These are phyloP conservation scores for Conticribra weissflogii DNA, from an alignment of 108 stramenopile genomes.

Conservation along the genomic window DNA sequence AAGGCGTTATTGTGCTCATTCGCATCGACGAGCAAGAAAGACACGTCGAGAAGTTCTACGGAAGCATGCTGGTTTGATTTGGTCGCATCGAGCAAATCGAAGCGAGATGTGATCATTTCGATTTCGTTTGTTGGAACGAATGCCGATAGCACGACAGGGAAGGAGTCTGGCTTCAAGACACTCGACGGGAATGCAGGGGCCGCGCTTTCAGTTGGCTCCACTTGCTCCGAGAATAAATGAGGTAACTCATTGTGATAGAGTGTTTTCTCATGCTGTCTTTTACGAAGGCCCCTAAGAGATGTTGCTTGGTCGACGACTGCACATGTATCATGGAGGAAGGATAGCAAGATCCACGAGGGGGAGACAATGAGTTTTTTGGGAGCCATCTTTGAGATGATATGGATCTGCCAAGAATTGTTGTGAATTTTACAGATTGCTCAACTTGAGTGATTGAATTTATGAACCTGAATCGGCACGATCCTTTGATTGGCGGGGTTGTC, in stretches of 20 bases:
- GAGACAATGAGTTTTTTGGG: background rate
- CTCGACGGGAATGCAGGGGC: background rate
- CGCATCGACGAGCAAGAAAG: background rate
- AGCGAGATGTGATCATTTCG: background rate
- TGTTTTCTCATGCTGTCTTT: background rate
- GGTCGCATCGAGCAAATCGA: background rate
- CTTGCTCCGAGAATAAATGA: no score
- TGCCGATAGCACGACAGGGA: background rate
- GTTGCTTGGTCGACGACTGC: background rate
- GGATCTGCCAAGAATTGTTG: no score
- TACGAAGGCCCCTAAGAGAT: background rate
- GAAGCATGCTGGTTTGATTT: background rate
- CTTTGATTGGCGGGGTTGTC: no score
- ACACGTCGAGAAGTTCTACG: background rate
- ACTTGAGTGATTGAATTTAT: no score
- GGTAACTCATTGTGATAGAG: background rate
- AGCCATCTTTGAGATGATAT: no score
- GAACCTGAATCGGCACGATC: no score
- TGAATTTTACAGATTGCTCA: no score
- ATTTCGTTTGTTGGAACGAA: background rate
- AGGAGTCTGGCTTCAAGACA: background rate
- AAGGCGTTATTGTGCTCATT: background rate
- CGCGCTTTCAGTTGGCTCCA: background rate
- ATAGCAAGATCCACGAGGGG: background rate
- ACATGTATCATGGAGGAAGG: background rate